Evolutionary conservation across 2,329 filamentous ascomycete species (phyloP).

Genomic region (Aspergillus eucalypticola): DNA sequence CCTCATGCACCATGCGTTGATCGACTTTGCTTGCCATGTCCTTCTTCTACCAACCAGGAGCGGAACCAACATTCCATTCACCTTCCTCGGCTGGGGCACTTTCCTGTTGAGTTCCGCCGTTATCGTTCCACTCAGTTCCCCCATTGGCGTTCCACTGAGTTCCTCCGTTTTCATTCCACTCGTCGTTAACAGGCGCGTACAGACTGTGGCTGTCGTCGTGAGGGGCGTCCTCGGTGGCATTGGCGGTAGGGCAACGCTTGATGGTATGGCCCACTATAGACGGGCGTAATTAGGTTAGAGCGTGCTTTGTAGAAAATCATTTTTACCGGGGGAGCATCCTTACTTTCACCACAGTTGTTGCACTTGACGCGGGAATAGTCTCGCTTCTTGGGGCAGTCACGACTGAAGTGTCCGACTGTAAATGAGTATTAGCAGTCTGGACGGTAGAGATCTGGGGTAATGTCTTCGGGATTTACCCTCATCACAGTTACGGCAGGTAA

Average conservation of each 20-base stretch:
- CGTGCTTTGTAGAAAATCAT: not conserved
- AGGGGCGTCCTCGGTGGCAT: constrained; percentile 18
- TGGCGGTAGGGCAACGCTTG: constrained; percentile 38
- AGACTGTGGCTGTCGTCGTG: not conserved
- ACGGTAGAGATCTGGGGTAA: not conserved
- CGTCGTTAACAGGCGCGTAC: not conserved
- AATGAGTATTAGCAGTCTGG: constrained; percentile 12
- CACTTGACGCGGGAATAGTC: constrained; percentile 49
- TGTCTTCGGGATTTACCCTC: constrained; percentile 29
- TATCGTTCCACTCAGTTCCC: not conserved
- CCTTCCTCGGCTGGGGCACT: not conserved
- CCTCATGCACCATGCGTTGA: not conserved
- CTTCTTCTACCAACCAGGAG: not conserved
- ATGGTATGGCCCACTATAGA: constrained; percentile 46
- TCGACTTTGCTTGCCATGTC: not conserved
- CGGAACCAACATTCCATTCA: not conserved
- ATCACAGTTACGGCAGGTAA: constrained; percentile 50
- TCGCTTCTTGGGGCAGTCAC: constrained; percentile 47
- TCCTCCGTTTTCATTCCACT: not conserved
- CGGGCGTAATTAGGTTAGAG: not conserved
- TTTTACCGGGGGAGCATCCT: too few relatives aligned
- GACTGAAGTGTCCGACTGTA: constrained; percentile 44
- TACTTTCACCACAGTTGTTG: constrained; percentile 48
- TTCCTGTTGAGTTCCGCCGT: not conserved
- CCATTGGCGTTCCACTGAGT: too few relatives aligned